phyloP scores from a whole-genome alignment of 352 stramenopile genomes.

The Globisporangium echinulatum region DNA sequence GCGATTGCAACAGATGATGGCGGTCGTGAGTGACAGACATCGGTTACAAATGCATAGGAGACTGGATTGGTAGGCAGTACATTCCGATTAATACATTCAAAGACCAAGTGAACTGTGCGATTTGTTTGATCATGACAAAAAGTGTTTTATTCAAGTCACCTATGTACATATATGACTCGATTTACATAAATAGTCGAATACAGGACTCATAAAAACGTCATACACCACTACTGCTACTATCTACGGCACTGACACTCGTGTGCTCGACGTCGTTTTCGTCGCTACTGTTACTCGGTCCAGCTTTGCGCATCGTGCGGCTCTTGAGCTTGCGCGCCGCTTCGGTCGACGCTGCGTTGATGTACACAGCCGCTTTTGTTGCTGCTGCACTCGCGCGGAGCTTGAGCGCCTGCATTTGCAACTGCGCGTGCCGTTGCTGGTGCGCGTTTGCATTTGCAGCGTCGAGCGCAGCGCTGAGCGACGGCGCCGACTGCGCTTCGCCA shows the following conservation, averaged over 20 bases:
- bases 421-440: slow-evolving; percentile 11
- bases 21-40: too few relatives aligned
- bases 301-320: slow-evolving; percentile 15
- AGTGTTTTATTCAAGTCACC: too few relatives aligned
- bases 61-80: too few relatives aligned
- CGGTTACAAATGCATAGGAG: too few relatives aligned
- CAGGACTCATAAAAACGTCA: too few relatives aligned
- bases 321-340: slow-evolving; percentile 53
- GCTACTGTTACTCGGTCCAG: slow-evolving; percentile 10
- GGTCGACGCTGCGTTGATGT: slow-evolving; percentile 41
- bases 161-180: too few relatives aligned
- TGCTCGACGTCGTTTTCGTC: slow-evolving; percentile 16
- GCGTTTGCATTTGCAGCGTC: slow-evolving; percentile 8
- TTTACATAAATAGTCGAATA: not conserved
- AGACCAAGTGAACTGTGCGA: too few relatives aligned
- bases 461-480: slow-evolving; percentile 12
- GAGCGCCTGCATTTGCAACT: slow-evolving; percentile 28
- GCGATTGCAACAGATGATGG: too few relatives aligned
- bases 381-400: slow-evolving; percentile 28
- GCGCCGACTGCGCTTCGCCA: slow-evolving; percentile 8
- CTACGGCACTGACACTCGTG: not conserved
- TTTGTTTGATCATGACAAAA: too few relatives aligned
- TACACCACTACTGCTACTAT: not conserved
- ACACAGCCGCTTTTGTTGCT: slow-evolving; percentile 36
- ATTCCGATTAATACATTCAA: too few relatives aligned